A percentile compares a stretch with the other conserved stretches of the same genome.
phyloP scores from a whole-genome alignment of 2,329 filamentous ascomycete genomes.

The Polytolypa hystricis region DNA sequence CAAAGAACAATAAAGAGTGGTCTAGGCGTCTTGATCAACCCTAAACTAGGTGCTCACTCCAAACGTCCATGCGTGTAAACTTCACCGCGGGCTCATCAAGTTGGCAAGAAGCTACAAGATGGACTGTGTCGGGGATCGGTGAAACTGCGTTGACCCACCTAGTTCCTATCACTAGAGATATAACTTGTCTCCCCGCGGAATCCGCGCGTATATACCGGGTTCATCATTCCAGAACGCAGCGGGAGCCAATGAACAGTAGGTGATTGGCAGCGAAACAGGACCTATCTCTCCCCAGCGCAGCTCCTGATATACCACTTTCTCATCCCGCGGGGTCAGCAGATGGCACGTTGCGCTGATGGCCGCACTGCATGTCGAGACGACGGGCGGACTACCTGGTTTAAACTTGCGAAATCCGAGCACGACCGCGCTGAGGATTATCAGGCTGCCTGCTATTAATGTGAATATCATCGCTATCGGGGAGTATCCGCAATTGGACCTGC shows the following conservation, averaged over 20 bases:
- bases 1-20: no score
- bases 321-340: neutral
- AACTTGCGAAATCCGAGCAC: neutral
- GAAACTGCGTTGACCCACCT: no score
- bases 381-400: neutral
- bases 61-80: no score
- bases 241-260: neutral
- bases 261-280: neutral
- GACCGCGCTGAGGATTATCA: neutral
- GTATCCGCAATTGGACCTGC: neutral
- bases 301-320: neutral
- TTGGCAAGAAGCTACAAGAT: no score
- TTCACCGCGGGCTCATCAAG: no score
- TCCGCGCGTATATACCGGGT: no score
- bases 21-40: no score
- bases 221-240: neutral
- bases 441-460: neutral
- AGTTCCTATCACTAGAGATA: conserved; percentile 1
- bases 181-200: neutral
- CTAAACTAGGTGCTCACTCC: no score
- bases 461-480: neutral
- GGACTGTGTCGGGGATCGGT: no score
- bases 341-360: neutral
- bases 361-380: neutral
- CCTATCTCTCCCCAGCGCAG: neutral